Evolutionary conservation across 495 filamentous ascomycete species (phyloP), one percentile per base, ranked within the genome.

Genomic region (Viridothelium virens): DNA sequence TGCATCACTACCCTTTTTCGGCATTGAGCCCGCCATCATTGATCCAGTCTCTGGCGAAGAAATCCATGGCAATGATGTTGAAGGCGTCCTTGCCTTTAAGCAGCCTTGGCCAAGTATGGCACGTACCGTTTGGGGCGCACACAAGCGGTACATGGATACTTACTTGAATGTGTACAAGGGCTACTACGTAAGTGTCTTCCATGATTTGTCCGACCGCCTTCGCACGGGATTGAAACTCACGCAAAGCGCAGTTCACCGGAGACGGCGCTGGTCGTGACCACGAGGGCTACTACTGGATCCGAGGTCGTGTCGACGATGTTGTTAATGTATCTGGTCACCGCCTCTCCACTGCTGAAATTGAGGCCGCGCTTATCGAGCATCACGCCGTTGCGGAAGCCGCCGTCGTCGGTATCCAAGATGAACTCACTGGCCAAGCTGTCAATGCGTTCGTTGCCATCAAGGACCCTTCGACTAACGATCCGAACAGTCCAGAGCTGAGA

Each of bases 201-300:
- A 14, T 46, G 48, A 11, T 34, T 2, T 38, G 36, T 18, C 3
- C 62, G 18, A 18, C 34, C 18, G n/a, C 31, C 31, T 41, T 44
- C 14, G 31, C 3, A 11, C 47, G 44, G 48, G 38, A 5, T 18
- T 53, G 16, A 41, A n/a, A 74, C 33, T 47, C 39, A 31, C 59
- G 67, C 76, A 84, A 66, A 14, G 86, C 72, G 3, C 71, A 96
- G 91, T 98, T 97, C 84, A 99, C 95, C 34, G 94, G 94, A 69
- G 94, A 99, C 76, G 95, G 95, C 71, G 94, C 95, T 66, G 95
- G 90, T 69, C 89, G 95, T 72, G 94, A 99, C 76, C 91, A 96
- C 78, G 95, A 99, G 70, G 94, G 94, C 63, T 97, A 97, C 82
- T 97, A 97, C 85, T 97, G 95, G 95, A 97, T 99, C 77, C 92